Evolutionary conservation across 2,329 filamentous ascomycete genomes (phyloP).

Genomic region (Bipolaris gigantea): DNA sequence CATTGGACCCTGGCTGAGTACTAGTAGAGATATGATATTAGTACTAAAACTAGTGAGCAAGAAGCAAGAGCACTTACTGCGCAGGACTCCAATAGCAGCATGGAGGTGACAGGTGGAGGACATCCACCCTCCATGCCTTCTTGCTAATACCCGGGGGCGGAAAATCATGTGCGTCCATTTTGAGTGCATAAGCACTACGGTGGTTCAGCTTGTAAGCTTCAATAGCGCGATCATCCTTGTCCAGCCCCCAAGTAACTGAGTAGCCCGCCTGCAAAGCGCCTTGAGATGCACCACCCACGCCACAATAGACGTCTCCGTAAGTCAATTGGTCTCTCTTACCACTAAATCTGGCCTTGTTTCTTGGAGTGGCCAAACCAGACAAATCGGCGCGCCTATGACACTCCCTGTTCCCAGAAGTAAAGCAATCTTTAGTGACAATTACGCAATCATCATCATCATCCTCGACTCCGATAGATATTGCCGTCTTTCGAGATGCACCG

Average conservation of each 20-base stretch:
- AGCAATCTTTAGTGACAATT: background rate
- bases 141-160: background rate
- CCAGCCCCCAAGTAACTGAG: conserved; percentile 17
- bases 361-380: background rate
- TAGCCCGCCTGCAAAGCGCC: conserved; percentile 25
- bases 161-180: conserved; percentile 23
- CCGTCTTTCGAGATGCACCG: background rate
- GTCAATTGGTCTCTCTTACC: conserved; percentile 2
- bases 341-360: too few species aligned
- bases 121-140: conserved; percentile 8
- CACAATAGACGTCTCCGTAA: conserved; percentile 26
- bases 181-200: conserved; percentile 5
- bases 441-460: background rate
- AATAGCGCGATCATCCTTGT: conserved; percentile 19
- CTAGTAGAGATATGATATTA: conserved; percentile 2
- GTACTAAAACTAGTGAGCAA: background rate
- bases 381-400: background rate
- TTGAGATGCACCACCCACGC: conserved; percentile 25
- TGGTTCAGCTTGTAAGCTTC: conserved; percentile 20
- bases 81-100: conserved; percentile 21
- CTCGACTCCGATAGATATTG: background rate
- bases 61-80: conserved; percentile 19
- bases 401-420: background rate
- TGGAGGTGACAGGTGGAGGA: conserved; percentile 24
- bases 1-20: conserved; percentile 18